Conservation (phyloP, 2,329 filamentous ascomycete species). For the Colletotrichum lentis region DNA sequence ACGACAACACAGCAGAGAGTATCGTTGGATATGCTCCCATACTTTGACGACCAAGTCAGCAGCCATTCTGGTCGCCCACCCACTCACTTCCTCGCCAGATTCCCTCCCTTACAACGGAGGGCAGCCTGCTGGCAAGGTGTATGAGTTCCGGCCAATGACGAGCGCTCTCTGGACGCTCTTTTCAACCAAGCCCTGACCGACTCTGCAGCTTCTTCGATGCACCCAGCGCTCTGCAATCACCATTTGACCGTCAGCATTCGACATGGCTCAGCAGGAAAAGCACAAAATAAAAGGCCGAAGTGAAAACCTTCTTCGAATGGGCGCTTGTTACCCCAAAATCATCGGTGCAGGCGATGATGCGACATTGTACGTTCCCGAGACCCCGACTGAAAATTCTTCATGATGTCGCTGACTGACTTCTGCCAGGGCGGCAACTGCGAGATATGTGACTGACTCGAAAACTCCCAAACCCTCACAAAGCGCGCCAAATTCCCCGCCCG, state of each 20-base stretch:
- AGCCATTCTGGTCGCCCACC: no score
- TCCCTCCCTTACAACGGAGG: background rate
- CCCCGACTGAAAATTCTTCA: conserved; percentile 1
- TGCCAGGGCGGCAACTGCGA: conserved; percentile 8
- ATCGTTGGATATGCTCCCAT: background rate
- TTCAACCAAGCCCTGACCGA: conserved; percentile 2
- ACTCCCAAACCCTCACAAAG: conserved; percentile 16
- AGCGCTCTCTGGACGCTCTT: background rate
- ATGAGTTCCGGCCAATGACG: conserved; percentile 15
- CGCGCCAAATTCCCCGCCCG: conserved; percentile 15
- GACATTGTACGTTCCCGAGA: conserved; percentile 9
- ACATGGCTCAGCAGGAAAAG: background rate
- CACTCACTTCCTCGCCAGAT: background rate
- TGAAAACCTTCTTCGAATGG: background rate
- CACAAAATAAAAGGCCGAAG: background rate
- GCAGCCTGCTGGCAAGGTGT: background rate
- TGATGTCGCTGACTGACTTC: conserved; percentile 14
- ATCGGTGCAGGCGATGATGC: background rate
- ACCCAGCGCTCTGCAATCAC: background rate
- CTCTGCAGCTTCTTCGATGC: conserved; percentile 9
- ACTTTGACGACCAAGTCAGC: background rate
- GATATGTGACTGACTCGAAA: conserved; percentile 24
- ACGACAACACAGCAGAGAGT: background rate
- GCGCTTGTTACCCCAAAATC: background rate
- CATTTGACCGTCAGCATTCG: background rate